Percentiles rank a stretch among this genome's conserved stretches.
Evolutionary conservation across 1,284 basidiomycete species (phyloP).

Genomic region (Meira nashicola): DNA sequence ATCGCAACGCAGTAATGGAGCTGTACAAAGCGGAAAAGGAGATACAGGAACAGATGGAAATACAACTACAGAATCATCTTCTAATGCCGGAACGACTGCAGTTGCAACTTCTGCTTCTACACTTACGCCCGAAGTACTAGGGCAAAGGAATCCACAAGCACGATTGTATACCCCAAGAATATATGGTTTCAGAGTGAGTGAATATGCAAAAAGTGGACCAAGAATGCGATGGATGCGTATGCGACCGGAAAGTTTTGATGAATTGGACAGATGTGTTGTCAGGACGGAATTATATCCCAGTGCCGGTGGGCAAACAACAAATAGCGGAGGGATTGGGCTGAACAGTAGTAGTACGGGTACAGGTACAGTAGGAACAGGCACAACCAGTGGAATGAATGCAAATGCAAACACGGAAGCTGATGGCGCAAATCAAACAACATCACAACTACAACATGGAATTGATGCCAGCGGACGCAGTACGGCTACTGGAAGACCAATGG

Average conservation of each 20-base stretch:
- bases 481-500: conserved; percentile 6
- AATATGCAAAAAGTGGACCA: conserved; percentile 73
- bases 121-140: conserved; percentile 34
- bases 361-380: background rate
- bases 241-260: conserved; percentile 71
- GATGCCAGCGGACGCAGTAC: conserved; percentile 1
- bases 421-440: background rate
- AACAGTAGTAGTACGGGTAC: background rate
- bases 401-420: background rate
- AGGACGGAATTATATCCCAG: background rate
- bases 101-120: conserved; percentile 10
- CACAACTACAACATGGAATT: background rate
- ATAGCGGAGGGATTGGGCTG: background rate
- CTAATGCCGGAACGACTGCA: background rate
- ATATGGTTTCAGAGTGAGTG: conserved; percentile 68
- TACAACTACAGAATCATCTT: background rate
- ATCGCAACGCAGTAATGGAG: too few relatives aligned
- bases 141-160: conserved; percentile 28
- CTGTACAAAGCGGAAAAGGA: background rate
- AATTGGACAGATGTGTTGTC: conserved; percentile 61
- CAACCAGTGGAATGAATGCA: background rate
- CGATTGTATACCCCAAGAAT: conserved; percentile 85
- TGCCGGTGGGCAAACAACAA: too few relatives aligned
- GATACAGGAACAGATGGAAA: conserved; percentile 1
- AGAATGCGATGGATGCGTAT: conserved; percentile 93